phyloP scores from a whole-genome alignment of 1,139 yeast species.

The Pichia terricola region DNA sequence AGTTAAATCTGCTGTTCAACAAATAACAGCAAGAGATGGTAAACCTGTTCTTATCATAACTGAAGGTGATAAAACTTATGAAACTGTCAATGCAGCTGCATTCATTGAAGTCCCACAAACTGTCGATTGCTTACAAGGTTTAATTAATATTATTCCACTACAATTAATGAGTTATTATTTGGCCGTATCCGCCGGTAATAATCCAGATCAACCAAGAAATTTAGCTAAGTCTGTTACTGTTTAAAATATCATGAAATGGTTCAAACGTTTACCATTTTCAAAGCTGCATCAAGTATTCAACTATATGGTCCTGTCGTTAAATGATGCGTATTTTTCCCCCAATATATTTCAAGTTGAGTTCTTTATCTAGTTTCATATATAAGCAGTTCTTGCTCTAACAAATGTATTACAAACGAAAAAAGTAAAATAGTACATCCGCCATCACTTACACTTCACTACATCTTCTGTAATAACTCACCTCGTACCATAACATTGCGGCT shows the following conservation, averaged over 20 bases:
- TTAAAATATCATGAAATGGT: slow-evolving; percentile 29
- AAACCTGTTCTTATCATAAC: slow-evolving; percentile 91
- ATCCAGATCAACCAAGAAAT: slow-evolving; percentile 98
- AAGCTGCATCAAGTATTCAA: no score
- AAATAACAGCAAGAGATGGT: slow-evolving; percentile 95
- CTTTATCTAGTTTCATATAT: not conserved
- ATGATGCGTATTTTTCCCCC: not conserved
- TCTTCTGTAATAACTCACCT: no score
- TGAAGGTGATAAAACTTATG: slow-evolving; percentile 65
- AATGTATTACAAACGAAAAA: no score
- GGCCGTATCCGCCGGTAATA: slow-evolving; percentile 90
- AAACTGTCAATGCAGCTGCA: slow-evolving; percentile 48
- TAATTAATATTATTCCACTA: slow-evolving; percentile 86
- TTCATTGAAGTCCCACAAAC: slow-evolving; percentile 87
- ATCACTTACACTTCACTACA: no score
- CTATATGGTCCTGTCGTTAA: no score
- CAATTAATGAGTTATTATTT: slow-evolving; percentile 97
- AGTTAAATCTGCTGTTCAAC: slow-evolving; percentile 92
- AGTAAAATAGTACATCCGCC: no score
- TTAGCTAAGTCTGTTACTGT: slow-evolving; percentile 98
- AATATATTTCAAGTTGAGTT: not conserved
- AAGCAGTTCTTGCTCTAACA: not conserved
- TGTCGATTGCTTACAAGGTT: slow-evolving; percentile 95
- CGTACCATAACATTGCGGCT: no score
- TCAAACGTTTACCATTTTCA: no score